Base-by-base conservation (phyloP, 2,329 filamentous ascomycete species). In the Fusarium pseudograminearum region DNA sequence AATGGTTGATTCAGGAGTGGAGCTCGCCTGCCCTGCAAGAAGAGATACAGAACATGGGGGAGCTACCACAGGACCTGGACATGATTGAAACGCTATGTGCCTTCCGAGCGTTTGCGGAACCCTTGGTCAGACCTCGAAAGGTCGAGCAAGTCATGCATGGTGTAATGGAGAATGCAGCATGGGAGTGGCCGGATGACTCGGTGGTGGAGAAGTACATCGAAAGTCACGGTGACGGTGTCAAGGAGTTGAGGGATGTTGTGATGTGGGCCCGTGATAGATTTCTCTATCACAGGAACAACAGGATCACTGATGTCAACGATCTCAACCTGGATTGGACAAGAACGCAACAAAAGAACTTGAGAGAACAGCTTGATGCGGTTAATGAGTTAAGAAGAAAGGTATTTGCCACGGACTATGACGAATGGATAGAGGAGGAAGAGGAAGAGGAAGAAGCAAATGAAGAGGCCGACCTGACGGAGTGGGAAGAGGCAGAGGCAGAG, bases 1-100 rank as follows among this genome's bases (percentile, higher is more conserved):
- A 80, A 31, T 94, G 90, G 89, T 85, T 91, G 69, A 78, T 86
- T 1, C 70, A 78, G 26, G 78, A 88, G 68, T 84, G 84, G 78
- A 74, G 76, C 8, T 76, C 76, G 24, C 57, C 73, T 28, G 74
- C 76, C 12, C 60, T 79, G 34, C 71, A 79, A 7, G 78, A 80
- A 18, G 79, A 81, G 54, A 75, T 83, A 60, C 67, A 73, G 30
- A 73, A 79, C 48, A 57, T 77, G 48, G 71, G 81, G 22, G 77
- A 82, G 55, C 60, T 76, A n/a, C 76, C 79, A 31, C 48, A 67
- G 7, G 73, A 76, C 42, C 69, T 77, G 24, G 76, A 80, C 60
- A 80, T 82, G 67, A 69, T 73, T 15, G 76, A 81, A 28, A 79
- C 80, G 30, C 68, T 86, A 10, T 85, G 83, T 65, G 79, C 78